Evolutionary conservation across 2,329 filamentous ascomycete species (phyloP).

Genomic region (Cladosporium sp.): DNA sequence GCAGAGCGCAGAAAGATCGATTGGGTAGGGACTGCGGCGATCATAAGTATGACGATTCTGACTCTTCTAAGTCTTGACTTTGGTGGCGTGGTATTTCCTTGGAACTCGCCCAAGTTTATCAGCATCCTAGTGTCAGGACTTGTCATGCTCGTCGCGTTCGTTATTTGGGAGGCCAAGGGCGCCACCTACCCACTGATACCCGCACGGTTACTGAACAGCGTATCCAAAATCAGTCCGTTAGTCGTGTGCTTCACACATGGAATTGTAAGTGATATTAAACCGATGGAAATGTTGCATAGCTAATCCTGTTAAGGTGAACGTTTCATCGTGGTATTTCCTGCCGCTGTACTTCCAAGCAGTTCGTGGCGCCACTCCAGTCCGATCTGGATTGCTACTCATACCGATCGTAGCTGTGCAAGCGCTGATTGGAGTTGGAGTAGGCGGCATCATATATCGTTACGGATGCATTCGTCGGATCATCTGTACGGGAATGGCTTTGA

Average conservation of each 20-base stretch:
- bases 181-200: not conserved
- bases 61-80: constrained; percentile 52
- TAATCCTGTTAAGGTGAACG: constrained; percentile 53
- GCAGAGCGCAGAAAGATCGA: constrained; percentile 35
- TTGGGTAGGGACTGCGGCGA: constrained; percentile 50
- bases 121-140: not conserved
- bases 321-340: constrained; percentile 69
- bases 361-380: constrained; percentile 56
- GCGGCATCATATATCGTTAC: constrained; percentile 40
- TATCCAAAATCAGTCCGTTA: not conserved
- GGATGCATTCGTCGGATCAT: constrained; percentile 49
- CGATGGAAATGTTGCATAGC: constrained; percentile 48
- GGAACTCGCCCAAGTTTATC: constrained; percentile 36
- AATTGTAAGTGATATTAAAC: not conserved
- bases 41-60: constrained; percentile 49
- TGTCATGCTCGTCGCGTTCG: not conserved
- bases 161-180: not conserved
- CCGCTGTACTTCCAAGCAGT: constrained; percentile 82
- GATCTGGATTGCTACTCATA: constrained; percentile 34
- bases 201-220: not conserved
- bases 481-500: constrained; percentile 38
- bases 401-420: constrained; percentile 25
- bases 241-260: not conserved
- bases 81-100: constrained; percentile 50
- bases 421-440: constrained; percentile 13